phyloP scores from a whole-genome alignment of 768 basidiomycete species.

The Trametes cubensis region DNA sequence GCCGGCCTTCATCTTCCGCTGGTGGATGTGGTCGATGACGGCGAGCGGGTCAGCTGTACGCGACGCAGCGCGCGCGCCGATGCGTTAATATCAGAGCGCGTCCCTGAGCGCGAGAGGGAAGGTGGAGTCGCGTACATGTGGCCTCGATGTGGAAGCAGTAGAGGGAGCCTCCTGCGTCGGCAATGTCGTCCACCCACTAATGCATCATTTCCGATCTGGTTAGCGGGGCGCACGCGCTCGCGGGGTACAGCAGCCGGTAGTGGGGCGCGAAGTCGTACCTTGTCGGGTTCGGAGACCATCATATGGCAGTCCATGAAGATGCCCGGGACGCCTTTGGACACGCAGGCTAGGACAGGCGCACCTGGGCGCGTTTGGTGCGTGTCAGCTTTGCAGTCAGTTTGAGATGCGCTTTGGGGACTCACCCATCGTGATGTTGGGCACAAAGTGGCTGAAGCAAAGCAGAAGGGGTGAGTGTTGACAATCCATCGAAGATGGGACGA shows the following conservation, averaged over 20 bases:
- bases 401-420: slow-evolving; percentile 29
- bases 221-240: background rate
- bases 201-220: slow-evolving; percentile 2
- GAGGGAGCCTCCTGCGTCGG: slow-evolving; percentile 90
- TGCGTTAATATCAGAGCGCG: background rate
- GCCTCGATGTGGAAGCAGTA: slow-evolving; percentile 99
- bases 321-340: slow-evolving; percentile 83
- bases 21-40: slow-evolving; percentile 80
- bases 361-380: slow-evolving; percentile 47
- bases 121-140: slow-evolving; percentile 56
- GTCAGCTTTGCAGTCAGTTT: slow-evolving; percentile 5
- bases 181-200: slow-evolving; percentile 96
- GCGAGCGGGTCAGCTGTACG: slow-evolving; percentile 65
- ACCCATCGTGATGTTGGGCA: slow-evolving; percentile 99
- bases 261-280: slow-evolving; percentile 47
- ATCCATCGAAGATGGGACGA: background rate
- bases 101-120: background rate
- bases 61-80: background rate
- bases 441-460: slow-evolving; percentile 74
- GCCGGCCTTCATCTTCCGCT: slow-evolving; percentile 88
- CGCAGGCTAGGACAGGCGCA: slow-evolving; percentile 83
- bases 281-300: slow-evolving; percentile 96
- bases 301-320: slow-evolving; percentile 99
- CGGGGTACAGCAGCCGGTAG: background rate
- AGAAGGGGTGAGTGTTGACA: background rate